Conservation (phyloP, 2,329 filamentous ascomycete species). For the Dactylella cylindrospora region DNA sequence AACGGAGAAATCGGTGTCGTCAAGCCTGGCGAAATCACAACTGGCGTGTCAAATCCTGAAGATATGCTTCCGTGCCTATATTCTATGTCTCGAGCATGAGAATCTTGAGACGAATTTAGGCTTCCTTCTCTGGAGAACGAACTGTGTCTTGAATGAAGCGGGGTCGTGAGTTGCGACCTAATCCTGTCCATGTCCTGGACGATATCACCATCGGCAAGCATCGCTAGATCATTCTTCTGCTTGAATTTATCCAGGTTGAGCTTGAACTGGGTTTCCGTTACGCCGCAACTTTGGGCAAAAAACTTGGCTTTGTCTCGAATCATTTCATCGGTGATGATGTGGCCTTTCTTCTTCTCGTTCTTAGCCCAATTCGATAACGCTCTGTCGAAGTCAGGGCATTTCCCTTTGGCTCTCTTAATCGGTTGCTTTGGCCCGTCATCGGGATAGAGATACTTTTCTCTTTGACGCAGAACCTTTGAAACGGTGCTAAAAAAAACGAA, state of each 20-base stretch:
- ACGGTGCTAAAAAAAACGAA: constrained; percentile 70
- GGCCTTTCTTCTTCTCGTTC: constrained; percentile 75
- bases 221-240: constrained; percentile 71
- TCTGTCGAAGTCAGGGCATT: constrained; percentile 86
- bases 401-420: constrained; percentile 78
- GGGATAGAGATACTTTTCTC: constrained; percentile 86
- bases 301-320: constrained; percentile 81
- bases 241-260: constrained; percentile 89
- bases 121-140: constrained; percentile 52
- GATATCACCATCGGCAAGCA: constrained; percentile 53
- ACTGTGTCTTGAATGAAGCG: constrained; percentile 51
- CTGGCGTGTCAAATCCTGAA: constrained; percentile 40
- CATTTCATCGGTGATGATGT: constrained; percentile 72
- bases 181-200: constrained; percentile 57
- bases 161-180: constrained; percentile 55
- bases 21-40: constrained; percentile 39
- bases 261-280: constrained; percentile 70
- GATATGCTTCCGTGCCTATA: constrained; percentile 39
- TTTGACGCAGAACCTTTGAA: constrained; percentile 93
- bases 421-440: constrained; percentile 78
- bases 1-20: constrained; percentile 42
- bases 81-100: constrained; percentile 31
- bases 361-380: constrained; percentile 83
- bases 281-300: constrained; percentile 73
- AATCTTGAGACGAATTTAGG: constrained; percentile 39